phyloP scores from a whole-genome alignment of 768 basidiomycete genomes.

The Epithele typhae region DNA sequence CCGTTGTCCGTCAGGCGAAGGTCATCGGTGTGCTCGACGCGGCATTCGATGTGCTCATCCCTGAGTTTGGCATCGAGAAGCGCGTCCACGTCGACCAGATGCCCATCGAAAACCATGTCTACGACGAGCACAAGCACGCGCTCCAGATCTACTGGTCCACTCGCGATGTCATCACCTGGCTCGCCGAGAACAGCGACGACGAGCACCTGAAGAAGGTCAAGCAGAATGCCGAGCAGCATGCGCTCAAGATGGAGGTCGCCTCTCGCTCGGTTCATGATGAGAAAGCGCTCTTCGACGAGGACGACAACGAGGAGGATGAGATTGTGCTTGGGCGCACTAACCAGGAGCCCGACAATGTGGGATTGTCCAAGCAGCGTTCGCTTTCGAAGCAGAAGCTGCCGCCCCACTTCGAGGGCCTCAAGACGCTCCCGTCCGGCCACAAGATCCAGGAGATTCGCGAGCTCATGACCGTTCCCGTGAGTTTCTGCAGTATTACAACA shows the following conservation, averaged over 20 bases:
- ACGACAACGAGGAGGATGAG: slow-evolving; percentile 75
- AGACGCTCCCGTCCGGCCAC: slow-evolving; percentile 72
- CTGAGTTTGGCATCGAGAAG: slow-evolving; percentile 99
- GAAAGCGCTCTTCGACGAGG: slow-evolving; percentile 84
- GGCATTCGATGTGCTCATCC: slow-evolving; percentile 93
- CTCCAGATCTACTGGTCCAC: slow-evolving; percentile 96
- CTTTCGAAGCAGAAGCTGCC: slow-evolving; percentile 72
- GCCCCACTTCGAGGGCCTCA: slow-evolving; percentile 82
- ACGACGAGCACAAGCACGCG: slow-evolving; percentile 90
- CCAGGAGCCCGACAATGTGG: slow-evolving; percentile 36
- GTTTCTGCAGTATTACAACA: slow-evolving; percentile 26
- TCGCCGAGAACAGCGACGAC: slow-evolving; percentile 94
- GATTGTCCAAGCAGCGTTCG: slow-evolving; percentile 72
- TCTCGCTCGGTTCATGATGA: slow-evolving; percentile 85
- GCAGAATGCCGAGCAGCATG: slow-evolving; percentile 87
- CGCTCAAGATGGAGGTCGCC: slow-evolving; percentile 86
- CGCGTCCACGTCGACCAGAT: slow-evolving; percentile 98
- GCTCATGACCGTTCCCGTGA: slow-evolving; percentile 87
- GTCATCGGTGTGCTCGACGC: slow-evolving; percentile 96
- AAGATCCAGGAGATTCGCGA: slow-evolving; percentile 94
- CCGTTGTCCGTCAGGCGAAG: slow-evolving; percentile 91
- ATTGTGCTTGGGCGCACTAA: slow-evolving; percentile 68
- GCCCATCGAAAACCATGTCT: slow-evolving; percentile 98
- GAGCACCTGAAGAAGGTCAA: slow-evolving; percentile 94
- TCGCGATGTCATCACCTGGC: slow-evolving; percentile 90